phyloP scores from a whole-genome alignment of 257 asterid species.

The Ocimum tenuiflorum region DNA sequence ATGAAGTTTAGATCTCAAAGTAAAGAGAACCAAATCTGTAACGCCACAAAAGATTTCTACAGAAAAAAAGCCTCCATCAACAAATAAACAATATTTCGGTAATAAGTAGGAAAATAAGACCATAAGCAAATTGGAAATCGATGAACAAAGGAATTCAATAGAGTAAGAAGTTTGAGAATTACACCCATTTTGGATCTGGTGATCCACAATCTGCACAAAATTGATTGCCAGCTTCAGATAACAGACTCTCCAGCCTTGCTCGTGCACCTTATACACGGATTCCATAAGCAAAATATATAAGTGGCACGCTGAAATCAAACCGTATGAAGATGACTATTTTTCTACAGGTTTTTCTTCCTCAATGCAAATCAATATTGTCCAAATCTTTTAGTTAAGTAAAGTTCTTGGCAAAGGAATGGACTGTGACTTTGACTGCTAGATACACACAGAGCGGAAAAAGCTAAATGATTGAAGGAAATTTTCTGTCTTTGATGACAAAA shows the following conservation, averaged over 20 bases:
- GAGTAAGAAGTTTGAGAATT: conserved; percentile 26
- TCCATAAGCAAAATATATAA: background rate
- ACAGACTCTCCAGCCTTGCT: conserved; percentile 54
- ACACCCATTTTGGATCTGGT: conserved; percentile 97
- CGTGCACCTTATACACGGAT: conserved; percentile 41
- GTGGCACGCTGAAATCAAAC: no score
- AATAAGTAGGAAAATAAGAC: no score
- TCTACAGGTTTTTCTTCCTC: no score
- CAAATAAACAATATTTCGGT: background rate
- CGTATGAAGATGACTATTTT: no score
- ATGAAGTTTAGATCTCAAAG: background rate
- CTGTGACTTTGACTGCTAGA: no score
- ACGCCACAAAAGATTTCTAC: no score
- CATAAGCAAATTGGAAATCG: background rate
- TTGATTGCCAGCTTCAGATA: conserved; percentile 57
- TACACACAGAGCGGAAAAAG: background rate
- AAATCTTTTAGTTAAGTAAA: no score
- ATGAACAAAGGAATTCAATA: background rate
- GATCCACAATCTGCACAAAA: conserved; percentile 90
- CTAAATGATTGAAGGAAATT: background rate
- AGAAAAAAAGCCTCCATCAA: no score
- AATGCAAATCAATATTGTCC: no score
- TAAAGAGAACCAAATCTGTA: background rate
- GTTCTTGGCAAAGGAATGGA: no score
- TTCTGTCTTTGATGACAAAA: background rate